Conservation (phyloP, 1,284 basidiomycete genomes). For the Vanrija sp. region DNA sequence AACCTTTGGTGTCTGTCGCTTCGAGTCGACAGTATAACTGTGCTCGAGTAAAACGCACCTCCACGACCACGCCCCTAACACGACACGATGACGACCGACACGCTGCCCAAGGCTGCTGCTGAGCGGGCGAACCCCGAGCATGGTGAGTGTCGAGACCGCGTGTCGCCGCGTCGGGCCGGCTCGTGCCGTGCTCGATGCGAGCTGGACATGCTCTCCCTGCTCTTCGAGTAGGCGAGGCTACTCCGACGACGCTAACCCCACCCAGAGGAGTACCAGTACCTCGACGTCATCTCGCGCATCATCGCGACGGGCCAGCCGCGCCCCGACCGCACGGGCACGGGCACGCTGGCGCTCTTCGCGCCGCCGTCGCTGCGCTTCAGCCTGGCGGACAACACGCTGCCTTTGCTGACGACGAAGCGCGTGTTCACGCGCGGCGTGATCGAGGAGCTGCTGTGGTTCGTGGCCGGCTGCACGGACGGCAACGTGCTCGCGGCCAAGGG, state of each 20-base stretch:
- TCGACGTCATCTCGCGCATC: constrained; percentile 71
- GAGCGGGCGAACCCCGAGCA: constrained; percentile 30
- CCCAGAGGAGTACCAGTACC: constrained; percentile 77
- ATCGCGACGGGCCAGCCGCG: constrained; percentile 69
- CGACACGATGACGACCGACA: not conserved
- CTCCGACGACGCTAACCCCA: constrained; percentile 1
- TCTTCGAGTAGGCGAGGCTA: not conserved
- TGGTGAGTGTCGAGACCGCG: constrained; percentile 19
- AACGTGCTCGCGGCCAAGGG: constrained; percentile 73
- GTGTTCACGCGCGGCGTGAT: constrained; percentile 88
- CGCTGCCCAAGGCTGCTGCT: constrained; percentile 7
- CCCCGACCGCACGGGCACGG: constrained; percentile 87
- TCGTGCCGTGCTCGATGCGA: too few relatives aligned
- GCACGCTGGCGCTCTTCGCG: constrained; percentile 84
- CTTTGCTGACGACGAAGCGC: constrained; percentile 91
- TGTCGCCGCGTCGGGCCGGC: too few relatives aligned
- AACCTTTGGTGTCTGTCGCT: not conserved
- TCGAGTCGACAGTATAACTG: not conserved
- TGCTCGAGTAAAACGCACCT: too few relatives aligned
- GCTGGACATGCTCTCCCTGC: too few relatives aligned
- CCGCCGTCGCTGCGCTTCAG: constrained; percentile 84
- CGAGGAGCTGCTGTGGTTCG: constrained; percentile 95
- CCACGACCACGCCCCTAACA: too few relatives aligned
- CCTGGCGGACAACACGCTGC: constrained; percentile 66
- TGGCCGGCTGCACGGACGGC: constrained; percentile 80